Evolutionary conservation across 2,329 filamentous ascomycete genomes (phyloP).

Genomic region (Cordyceps cateniannulata): DNA sequence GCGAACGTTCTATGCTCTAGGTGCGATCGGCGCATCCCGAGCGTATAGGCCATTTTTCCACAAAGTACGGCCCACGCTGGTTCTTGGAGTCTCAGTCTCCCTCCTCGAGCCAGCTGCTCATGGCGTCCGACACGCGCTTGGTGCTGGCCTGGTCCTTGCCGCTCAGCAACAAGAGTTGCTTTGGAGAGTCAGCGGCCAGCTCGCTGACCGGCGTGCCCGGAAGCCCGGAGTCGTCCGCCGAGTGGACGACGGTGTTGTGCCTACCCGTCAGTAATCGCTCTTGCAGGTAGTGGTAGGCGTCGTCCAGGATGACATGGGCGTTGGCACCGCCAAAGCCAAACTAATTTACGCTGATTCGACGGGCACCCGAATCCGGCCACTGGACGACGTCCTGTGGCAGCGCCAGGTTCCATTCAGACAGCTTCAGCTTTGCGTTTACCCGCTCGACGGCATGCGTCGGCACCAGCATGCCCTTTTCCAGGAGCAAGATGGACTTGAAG

Average conservation of each 20-base stretch:
- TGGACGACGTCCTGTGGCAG: conserved; percentile 15
- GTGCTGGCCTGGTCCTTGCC: neutral
- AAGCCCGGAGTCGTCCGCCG: neutral
- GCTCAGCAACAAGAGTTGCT: neutral
- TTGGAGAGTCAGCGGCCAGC: no score
- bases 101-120: no score
- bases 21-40: no score
- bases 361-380: conserved; percentile 9
- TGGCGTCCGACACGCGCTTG: no score
- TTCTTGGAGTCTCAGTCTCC: no score
- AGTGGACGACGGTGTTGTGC: neutral
- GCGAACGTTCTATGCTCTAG: no score
- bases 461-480: conserved; percentile 19
- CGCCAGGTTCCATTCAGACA: conserved; percentile 20
- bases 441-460: conserved; percentile 20
- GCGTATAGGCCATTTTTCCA: no score
- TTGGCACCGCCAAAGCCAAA: conserved; percentile 25
- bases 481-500: conserved; percentile 21
- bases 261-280: neutral
- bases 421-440: conserved; percentile 19
- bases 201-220: neutral
- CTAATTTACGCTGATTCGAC: conserved; percentile 21
- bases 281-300: conserved; percentile 12
- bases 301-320: conserved; percentile 20
- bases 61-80: no score